phyloP scores from a whole-genome alignment of 352 stramenopile species.

The Peronosclerospora sorghi region DNA sequence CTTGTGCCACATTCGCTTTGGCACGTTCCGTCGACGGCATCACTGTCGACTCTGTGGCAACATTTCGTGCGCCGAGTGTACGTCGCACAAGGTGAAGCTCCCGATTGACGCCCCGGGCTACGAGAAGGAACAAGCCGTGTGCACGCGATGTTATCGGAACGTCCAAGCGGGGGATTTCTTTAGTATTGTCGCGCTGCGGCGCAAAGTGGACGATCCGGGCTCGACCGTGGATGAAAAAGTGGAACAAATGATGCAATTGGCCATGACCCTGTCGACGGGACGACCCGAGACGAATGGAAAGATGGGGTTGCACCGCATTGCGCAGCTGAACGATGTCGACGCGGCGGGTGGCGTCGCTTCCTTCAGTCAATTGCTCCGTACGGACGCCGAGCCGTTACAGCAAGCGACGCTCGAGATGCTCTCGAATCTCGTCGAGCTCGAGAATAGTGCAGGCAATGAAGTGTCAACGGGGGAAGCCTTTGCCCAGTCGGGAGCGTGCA shows the following conservation, averaged over 20 bases:
- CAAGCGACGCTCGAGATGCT: constrained; percentile 61
- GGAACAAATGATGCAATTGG: constrained; percentile 55
- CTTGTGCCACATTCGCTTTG: constrained; percentile 65
- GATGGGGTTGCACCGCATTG: constrained; percentile 63
- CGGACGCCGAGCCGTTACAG: constrained; percentile 42
- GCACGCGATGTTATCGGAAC: constrained; percentile 67
- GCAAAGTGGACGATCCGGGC: constrained; percentile 35
- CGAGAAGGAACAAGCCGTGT: constrained; percentile 65
- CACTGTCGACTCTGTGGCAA: constrained; percentile 70
- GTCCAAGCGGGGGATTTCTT: constrained; percentile 51
- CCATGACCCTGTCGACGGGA: constrained; percentile 38
- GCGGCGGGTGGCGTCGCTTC: constrained; percentile 58
- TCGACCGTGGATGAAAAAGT: constrained; percentile 43
- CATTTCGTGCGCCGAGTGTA: constrained; percentile 69
- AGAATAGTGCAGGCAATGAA: constrained; percentile 65
- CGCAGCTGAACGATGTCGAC: constrained; percentile 79
- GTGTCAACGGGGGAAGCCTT: constrained; percentile 52
- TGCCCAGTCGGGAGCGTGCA: constrained; percentile 43
- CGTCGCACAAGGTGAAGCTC: constrained; percentile 50
- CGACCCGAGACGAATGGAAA: constrained; percentile 49
- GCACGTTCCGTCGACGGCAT: constrained; percentile 58
- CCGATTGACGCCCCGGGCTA: constrained; percentile 46
- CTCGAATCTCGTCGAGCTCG: constrained; percentile 56
- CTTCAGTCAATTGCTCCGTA: constrained; percentile 58
- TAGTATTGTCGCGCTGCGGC: constrained; percentile 60